Evolutionary conservation across 2,329 filamentous ascomycete genomes (phyloP), one percentile per base, ranked within the genome.

Genomic region (Phyllosticta citrichinensis): DNA sequence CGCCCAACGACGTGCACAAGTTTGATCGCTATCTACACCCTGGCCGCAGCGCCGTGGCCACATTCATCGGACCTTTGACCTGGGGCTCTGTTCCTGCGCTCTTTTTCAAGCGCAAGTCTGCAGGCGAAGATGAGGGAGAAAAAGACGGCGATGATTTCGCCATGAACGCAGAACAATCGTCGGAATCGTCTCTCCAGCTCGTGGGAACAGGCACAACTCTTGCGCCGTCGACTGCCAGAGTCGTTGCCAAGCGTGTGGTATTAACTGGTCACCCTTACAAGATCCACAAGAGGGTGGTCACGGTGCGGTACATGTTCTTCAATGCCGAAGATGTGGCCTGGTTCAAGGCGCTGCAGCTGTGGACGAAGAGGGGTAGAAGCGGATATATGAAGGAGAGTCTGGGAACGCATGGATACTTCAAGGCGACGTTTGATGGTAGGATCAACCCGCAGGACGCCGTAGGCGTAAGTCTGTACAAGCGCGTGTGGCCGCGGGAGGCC

Each of bases 251-350:
- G 78, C 87, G 94, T 58, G 86, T 96, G 67, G 89, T 97, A 65
- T 81, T 99, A 62, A 96, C 94, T 0, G 95, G 94, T 17, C 93
- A 99, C 72, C 94, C 95, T 0, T 97, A 91, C 82, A 96, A 99
- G 79, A 99, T 99, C 73, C 91, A 99, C 84, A 97, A 96, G 83
- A 91, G 88, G 75, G 81, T 99, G 24, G 94, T 99, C 63, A 99
- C 95, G 0, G 87, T 99, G 55, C 87, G 94, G 30, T 99, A 99
- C 82, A 99, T 99, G 95, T 99, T 99, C 82, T 99, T 99, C 85
- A 95, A 93, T 79, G 81, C 88, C 56, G 90, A 93, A 69, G 95
- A 99, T 66, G 90, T 99, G 33, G 85, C 89, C 66, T 99, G 94
- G 92, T 99, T 97, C 83, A 96, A 96, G 79, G 93, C 93, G 0